Base-by-base conservation (phyloP, 192 early-diverging fungal genomes). In the Pilobolus umbonatus region DNA sequence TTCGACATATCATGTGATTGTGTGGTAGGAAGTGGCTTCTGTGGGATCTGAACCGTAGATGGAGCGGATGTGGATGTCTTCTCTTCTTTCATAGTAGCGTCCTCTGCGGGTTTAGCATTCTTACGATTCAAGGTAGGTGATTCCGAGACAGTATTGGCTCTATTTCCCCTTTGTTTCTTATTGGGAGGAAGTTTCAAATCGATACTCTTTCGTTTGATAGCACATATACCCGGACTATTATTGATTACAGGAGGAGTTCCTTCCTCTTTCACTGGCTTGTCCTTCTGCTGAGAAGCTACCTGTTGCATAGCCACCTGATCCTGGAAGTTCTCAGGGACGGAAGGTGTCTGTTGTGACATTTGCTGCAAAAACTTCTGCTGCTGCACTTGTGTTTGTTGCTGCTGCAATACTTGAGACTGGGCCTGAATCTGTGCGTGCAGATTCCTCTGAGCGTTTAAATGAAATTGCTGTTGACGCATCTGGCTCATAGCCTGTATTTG, bases 131-230 rank as follows among this genome's bases (percentile, higher is more conserved):
- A 22, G 34, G 54, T 57, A 22, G 44, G 51, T 15, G 54, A 44
- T 50, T 53, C 45, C 24, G 19, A 34, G 5, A 21, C 22, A 10
- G 57, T 34, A 2, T 56, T 26, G 11, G 56, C 36, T 28, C 51
- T 62, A 4, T 50, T 36, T 9, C 49, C 45, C 5, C 57, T 48
- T 34, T 64, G 67, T 36, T 63, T 62, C 36, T 69, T 69, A 4
- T 45, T 32, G 4, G 55, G 26, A 15, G 67, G 67, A 21, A 69
- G 49, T 19, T 69, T 69, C n/a, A 69, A 22, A 46, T 69, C 67
- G 21, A 69, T 63, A 39, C 57, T 69, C 6, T 24, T 55, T 53
- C 62, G 67, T 26, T 69, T 69, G 1, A 62, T 47, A 35, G 46
- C 40, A 12, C 34, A 45, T 3, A 51, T 50, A 9, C 24, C 17